A percentile compares a stretch with the other conserved stretches of the same genome.
These are phyloP conservation scores for Floccularia luteovirens DNA, from an alignment of 768 basidiomycete species.

Conservation along the genomic window DNA sequence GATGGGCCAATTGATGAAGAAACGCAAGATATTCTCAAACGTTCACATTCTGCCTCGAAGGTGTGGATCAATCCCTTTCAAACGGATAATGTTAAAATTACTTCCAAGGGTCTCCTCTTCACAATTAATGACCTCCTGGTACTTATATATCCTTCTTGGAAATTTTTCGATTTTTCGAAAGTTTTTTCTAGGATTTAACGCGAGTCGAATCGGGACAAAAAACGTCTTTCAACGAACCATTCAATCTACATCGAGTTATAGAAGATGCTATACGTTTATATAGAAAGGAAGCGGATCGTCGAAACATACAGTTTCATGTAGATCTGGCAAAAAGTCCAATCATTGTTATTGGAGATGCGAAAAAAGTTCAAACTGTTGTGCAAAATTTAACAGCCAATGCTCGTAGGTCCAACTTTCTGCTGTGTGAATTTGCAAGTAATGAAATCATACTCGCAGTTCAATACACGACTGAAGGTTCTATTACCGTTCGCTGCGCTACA, in stretches of 20 bases:
- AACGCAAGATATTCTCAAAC: slow-evolving; percentile 65
- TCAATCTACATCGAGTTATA: slow-evolving; percentile 55
- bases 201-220: slow-evolving; percentile 70
- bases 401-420: slow-evolving; percentile 29
- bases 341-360: slow-evolving; percentile 63
- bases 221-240: slow-evolving; percentile 71
- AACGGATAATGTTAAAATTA: background rate
- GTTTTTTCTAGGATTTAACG: slow-evolving; percentile 51
- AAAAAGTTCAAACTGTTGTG: slow-evolving; percentile 69
- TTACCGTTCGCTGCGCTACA: slow-evolving; percentile 49
- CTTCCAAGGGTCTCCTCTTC: slow-evolving; percentile 55
- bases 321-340: slow-evolving; percentile 46
- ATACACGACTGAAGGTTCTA: slow-evolving; percentile 55
- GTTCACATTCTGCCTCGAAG: slow-evolving; percentile 72
- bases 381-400: slow-evolving; percentile 76
- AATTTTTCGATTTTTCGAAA: background rate
- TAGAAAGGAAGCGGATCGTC: slow-evolving; percentile 54
- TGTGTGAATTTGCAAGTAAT: background rate
- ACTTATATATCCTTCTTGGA: slow-evolving; percentile 4
- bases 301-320: slow-evolving; percentile 51
- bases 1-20: slow-evolving; percentile 67
- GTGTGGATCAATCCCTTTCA: slow-evolving; percentile 16
- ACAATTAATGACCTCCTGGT: slow-evolving; percentile 79
- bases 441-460: slow-evolving; percentile 42
- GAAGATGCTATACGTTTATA: slow-evolving; percentile 58